Percentiles rank a stretch among this genome's conserved stretches.
Conservation (phyloP, 2,329 filamentous ascomycete species). For the Trichoderma hamatum region DNA sequence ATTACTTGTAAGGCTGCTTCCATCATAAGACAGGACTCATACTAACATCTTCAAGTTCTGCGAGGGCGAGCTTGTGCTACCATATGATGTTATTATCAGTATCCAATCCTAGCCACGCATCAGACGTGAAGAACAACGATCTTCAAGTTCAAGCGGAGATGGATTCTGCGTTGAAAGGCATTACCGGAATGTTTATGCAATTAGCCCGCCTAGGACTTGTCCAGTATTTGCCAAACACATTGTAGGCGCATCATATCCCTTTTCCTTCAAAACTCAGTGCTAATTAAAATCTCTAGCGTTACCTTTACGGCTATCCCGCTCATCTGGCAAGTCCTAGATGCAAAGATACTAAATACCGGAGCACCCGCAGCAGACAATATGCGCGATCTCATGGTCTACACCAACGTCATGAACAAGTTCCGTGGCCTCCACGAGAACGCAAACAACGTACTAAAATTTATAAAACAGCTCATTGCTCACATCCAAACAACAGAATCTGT, state of each 20-base stretch:
- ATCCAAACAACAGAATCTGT: slow-evolving; percentile 19
- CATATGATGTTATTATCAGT: slow-evolving; percentile 21
- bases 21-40: not conserved
- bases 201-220: slow-evolving; percentile 14
- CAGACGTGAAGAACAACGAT: not conserved
- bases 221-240: slow-evolving; percentile 22
- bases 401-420: slow-evolving; percentile 24
- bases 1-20: slow-evolving; percentile 6
- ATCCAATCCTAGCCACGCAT: not conserved
- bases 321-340: slow-evolving; percentile 22
- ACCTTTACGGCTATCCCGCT: slow-evolving; percentile 14
- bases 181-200: slow-evolving; percentile 12
- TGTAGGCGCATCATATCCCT: not conserved
- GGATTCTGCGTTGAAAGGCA: slow-evolving; percentile 12
- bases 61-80: slow-evolving; percentile 17
- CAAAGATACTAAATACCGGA: slow-evolving; percentile 17
- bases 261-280: not conserved
- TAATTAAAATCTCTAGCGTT: slow-evolving; percentile 1
- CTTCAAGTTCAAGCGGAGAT: slow-evolving; percentile 17
- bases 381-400: slow-evolving; percentile 22
- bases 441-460: slow-evolving; percentile 16
- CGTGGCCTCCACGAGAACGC: slow-evolving; percentile 19
- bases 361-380: slow-evolving; percentile 13
- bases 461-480: slow-evolving; percentile 18
- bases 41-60: slow-evolving; percentile 7